Percentiles rank a stretch among this genome's conserved stretches.
Evolutionary conservation across 2,329 filamentous ascomycete species (phyloP).

Genomic region (Colletotrichum costaricense): DNA sequence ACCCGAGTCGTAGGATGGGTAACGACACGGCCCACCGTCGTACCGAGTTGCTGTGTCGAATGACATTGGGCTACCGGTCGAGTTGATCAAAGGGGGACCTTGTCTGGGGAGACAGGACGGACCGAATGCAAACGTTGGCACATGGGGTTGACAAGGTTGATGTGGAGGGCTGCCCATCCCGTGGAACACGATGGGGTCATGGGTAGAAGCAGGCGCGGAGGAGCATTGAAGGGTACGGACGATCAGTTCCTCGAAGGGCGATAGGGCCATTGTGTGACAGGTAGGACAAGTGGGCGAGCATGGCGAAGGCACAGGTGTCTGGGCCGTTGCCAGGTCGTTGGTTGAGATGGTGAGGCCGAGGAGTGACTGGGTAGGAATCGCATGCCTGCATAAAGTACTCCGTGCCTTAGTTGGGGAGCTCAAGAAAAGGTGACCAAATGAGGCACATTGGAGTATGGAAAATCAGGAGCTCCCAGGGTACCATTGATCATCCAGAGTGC

Average conservation of each 20-base stretch:
- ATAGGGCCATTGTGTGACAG: not conserved
- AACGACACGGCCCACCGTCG: slow-evolving; percentile 15
- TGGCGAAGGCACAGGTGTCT: not conserved
- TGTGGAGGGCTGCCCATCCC: slow-evolving; percentile 28
- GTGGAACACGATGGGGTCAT: slow-evolving; percentile 13
- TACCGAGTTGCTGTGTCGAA: slow-evolving; percentile 19
- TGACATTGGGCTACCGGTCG: slow-evolving; percentile 22
- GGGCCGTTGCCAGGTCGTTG: not conserved
- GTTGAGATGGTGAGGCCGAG: not conserved
- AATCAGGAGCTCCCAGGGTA: slow-evolving; percentile 11
- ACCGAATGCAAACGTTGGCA: slow-evolving; percentile 34
- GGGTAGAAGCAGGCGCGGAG: slow-evolving; percentile 11
- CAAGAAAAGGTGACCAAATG: not conserved
- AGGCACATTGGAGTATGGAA: not conserved
- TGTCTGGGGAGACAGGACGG: slow-evolving; percentile 26
- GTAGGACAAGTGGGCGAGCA: not conserved
- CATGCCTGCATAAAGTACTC: not conserved
- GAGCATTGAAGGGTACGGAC: not conserved
- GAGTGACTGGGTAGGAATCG: not conserved
- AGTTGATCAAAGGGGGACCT: not conserved
- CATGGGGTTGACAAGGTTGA: slow-evolving; percentile 28
- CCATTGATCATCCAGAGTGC: slow-evolving; percentile 10
- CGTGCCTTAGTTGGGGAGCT: not conserved
- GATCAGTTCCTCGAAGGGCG: slow-evolving; percentile 14
- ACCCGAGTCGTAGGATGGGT: slow-evolving; percentile 5